Conservation (phyloP, 2,329 filamentous ascomycete species). For the Alternaria sp. region DNA sequence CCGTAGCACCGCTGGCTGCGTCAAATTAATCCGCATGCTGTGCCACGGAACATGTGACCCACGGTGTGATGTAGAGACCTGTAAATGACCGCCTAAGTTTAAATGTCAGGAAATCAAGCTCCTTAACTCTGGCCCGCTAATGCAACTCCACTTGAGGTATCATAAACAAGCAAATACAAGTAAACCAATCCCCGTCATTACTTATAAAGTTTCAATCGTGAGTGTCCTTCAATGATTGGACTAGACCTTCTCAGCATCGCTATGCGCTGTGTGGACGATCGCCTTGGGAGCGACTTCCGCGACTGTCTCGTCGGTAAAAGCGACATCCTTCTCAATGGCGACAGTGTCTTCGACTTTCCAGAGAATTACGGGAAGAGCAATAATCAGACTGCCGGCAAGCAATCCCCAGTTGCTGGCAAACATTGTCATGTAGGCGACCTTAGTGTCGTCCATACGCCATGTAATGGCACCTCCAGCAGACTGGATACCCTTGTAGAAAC, state of each 20-base stretch:
- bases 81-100: slow-evolving; percentile 20
- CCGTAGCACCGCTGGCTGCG: not conserved
- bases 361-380: slow-evolving; percentile 82
- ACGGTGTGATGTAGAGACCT: slow-evolving; percentile 34
- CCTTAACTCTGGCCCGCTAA: slow-evolving; percentile 30
- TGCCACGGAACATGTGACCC: slow-evolving; percentile 23
- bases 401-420: slow-evolving; percentile 82
- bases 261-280: slow-evolving; percentile 20
- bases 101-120: slow-evolving; percentile 25
- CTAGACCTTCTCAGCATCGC: slow-evolving; percentile 43
- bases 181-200: slow-evolving; percentile 21
- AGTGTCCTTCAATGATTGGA: slow-evolving; percentile 8
- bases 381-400: slow-evolving; percentile 74
- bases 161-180: slow-evolving; percentile 24
- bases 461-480: slow-evolving; percentile 84
- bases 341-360: slow-evolving; percentile 83
- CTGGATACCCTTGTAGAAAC: slow-evolving; percentile 90
- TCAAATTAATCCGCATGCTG: slow-evolving; percentile 9
- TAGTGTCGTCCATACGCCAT: slow-evolving; percentile 71
- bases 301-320: slow-evolving; percentile 83
- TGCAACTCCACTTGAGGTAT: slow-evolving; percentile 30
- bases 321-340: slow-evolving; percentile 81
- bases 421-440: slow-evolving; percentile 72
- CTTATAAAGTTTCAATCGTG: slow-evolving; percentile 15
- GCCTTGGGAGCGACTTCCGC: slow-evolving; percentile 67